Percentiles rank a stretch among this genome's conserved stretches.
phyloP scores from a whole-genome alignment of 768 basidiomycete species.

The Lenzites betulinus region DNA sequence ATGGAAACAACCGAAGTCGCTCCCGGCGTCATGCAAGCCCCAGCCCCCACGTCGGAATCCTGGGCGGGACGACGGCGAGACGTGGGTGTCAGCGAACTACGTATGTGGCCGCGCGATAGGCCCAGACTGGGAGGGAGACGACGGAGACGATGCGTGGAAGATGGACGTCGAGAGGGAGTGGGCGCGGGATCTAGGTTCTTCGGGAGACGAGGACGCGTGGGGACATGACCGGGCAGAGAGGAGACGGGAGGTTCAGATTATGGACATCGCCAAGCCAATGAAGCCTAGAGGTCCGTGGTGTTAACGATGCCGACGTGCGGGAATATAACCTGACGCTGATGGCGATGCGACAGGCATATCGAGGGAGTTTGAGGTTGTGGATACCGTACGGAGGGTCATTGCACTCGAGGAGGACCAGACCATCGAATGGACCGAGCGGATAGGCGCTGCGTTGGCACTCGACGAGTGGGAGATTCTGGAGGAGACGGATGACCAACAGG shows the following conservation, averaged over 20 bases:
- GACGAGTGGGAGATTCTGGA: slow-evolving; percentile 7
- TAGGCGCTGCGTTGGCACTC: background rate
- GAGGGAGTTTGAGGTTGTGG: slow-evolving; percentile 1
- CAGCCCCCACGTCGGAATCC: background rate
- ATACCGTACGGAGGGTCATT: slow-evolving; percentile 4
- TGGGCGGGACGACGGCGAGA: background rate
- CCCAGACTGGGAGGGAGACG: background rate
- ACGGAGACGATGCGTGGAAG: background rate
- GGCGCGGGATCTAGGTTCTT: background rate
- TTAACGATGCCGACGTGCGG: background rate
- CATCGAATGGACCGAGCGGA: background rate
- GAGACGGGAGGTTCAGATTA: slow-evolving; percentile 6
- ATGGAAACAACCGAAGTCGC: slow-evolving; percentile 1
- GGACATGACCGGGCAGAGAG: background rate
- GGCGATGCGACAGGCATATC: background rate
- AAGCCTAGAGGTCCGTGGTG: slow-evolving; percentile 8
- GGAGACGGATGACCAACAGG: background rate
- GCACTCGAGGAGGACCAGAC: background rate
- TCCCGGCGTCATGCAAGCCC: background rate
- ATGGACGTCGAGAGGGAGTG: background rate
- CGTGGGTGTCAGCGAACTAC: slow-evolving; percentile 4
- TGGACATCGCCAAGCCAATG: slow-evolving; percentile 19
- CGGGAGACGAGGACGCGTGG: background rate
- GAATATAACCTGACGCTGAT: background rate
- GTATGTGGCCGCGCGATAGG: background rate